Conservation (phyloP, 495 filamentous ascomycete genomes). For the Wilcoxina mikolae region DNA sequence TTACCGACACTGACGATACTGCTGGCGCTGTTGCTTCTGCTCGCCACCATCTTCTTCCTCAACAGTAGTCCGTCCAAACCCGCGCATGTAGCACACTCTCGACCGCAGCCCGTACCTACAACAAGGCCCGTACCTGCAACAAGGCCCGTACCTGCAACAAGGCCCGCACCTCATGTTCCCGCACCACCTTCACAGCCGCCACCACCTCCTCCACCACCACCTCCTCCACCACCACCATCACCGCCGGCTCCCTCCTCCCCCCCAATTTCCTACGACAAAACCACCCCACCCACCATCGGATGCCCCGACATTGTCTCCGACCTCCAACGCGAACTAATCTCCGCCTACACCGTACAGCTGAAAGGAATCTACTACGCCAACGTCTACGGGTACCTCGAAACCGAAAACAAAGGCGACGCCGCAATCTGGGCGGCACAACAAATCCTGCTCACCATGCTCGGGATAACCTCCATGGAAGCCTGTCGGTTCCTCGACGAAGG, state of each 20-base stretch:
- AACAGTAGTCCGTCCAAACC: too few relatives aligned
- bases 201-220: too few relatives aligned
- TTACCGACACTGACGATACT: too few relatives aligned
- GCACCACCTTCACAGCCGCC: too few relatives aligned
- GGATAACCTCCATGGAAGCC: conserved; percentile 16
- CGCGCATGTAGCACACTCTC: too few relatives aligned
- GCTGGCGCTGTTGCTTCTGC: conserved; percentile 1
- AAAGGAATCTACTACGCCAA: conserved; percentile 20
- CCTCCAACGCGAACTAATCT: conserved; percentile 13
- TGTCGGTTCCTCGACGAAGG: conserved; percentile 17
- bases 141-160: too few relatives aligned
- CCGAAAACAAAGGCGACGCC: conserved; percentile 22
- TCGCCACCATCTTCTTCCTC: conserved; percentile 1
- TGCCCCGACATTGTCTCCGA: conserved; percentile 17
- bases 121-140: too few relatives aligned
- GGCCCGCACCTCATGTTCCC: too few relatives aligned
- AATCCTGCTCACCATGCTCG: conserved; percentile 15
- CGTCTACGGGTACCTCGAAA: conserved; percentile 18
- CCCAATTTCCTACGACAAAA: conserved; percentile 20
- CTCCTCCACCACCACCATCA: too few relatives aligned
- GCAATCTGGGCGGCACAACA: conserved; percentile 18
- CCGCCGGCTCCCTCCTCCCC: too few relatives aligned
- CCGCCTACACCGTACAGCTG: conserved; percentile 6
- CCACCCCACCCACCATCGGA: conserved; percentile 10
- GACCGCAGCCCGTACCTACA: too few relatives aligned